phyloP scores from a whole-genome alignment of 2,329 filamentous ascomycete genomes.

The Neopestalotiopsis sp. region DNA sequence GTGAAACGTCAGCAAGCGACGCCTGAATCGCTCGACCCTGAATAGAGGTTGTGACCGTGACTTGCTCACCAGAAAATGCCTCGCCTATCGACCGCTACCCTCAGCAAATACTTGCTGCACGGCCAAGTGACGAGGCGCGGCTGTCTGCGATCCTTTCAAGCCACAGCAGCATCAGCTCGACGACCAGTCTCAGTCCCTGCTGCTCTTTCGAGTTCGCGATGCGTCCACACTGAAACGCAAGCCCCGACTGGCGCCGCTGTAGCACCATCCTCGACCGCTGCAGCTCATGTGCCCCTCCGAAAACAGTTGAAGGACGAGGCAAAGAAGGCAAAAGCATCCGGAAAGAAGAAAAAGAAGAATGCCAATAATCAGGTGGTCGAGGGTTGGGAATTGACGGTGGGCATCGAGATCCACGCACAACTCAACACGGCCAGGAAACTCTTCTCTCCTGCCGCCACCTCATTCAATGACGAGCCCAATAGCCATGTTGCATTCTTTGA shows the following conservation, averaged over 20 bases:
- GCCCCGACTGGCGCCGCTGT: not conserved
- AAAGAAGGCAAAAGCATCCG: slow-evolving; percentile 51
- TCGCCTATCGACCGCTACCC: slow-evolving; percentile 47
- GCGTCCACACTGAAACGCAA: slow-evolving; percentile 9
- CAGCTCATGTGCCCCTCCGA: slow-evolving; percentile 58
- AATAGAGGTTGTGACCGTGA: not conserved
- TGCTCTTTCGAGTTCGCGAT: not conserved
- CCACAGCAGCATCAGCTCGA: not conserved
- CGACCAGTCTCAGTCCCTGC: not conserved
- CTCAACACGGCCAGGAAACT: slow-evolving; percentile 88
- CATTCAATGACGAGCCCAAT: slow-evolving; percentile 76
- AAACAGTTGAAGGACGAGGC: slow-evolving; percentile 76
- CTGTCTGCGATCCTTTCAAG: slow-evolving; percentile 41
- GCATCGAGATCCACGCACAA: slow-evolving; percentile 97
- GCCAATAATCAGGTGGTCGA: slow-evolving; percentile 56
- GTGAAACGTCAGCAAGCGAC: not conserved
- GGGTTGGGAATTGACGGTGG: slow-evolving; percentile 92
- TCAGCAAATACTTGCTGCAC: slow-evolving; percentile 55
- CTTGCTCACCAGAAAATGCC: slow-evolving; percentile 43
- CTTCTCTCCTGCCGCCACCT: slow-evolving; percentile 76
- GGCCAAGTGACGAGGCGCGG: slow-evolving; percentile 49
- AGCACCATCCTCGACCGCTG: not conserved
- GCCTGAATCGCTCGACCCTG: not conserved
- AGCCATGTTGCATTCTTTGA: slow-evolving; percentile 90
- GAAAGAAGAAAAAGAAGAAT: slow-evolving; percentile 52